Evolutionary conservation across 2,329 filamentous ascomycete genomes (phyloP), one percentile per base, ranked within the genome.

Genomic region (Neofusicoccum laricinum): DNA sequence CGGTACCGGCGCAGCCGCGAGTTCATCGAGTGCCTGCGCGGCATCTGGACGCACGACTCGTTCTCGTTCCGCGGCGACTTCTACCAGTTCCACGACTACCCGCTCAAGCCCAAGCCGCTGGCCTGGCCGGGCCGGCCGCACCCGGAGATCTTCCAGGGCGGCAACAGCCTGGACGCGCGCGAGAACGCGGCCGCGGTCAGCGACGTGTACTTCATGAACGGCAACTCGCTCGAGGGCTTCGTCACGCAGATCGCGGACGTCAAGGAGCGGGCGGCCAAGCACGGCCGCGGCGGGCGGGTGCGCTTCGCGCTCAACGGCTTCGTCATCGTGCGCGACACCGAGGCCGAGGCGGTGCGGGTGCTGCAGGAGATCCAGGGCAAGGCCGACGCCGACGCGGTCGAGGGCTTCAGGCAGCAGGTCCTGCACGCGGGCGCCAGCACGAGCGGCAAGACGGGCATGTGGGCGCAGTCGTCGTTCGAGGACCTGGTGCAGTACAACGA

Each of bases 171-270:
- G 57, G 82, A 84, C 66, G 82, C 82, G 0, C 74, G 81, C 6
- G 77, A 80, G 32, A 84, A 84, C 61, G 81, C 80, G 0, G 81
- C 79, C 0, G 70, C 76, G 21, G 82, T 80, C 2, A 78, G 75
- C 2, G 82, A 84, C 65, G 84, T 80, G 72, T 85, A 84, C 67
- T 85, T 84, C 68, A 84, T 84, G 81, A 85, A 84, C 68, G 82
- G 82, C n/a, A 84, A 84, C 68, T 82, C 82, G 2, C 77, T 84
- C 10, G 82, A 84, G 59, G 81, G 81, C 2, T 84, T 85, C 70
- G 77, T 81, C 48, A 72, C 73, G 10, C 82, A 85, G 69, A 84
- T 85, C 48, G 71, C 71, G 1, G 82, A 84, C 66, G 82, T 84
- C 3, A 79, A 78, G 63, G 77, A 77, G 50, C 75, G 80, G 0